Conservation (phyloP, 352 stramenopile genomes). For the Globisporangium paddicum region DNA sequence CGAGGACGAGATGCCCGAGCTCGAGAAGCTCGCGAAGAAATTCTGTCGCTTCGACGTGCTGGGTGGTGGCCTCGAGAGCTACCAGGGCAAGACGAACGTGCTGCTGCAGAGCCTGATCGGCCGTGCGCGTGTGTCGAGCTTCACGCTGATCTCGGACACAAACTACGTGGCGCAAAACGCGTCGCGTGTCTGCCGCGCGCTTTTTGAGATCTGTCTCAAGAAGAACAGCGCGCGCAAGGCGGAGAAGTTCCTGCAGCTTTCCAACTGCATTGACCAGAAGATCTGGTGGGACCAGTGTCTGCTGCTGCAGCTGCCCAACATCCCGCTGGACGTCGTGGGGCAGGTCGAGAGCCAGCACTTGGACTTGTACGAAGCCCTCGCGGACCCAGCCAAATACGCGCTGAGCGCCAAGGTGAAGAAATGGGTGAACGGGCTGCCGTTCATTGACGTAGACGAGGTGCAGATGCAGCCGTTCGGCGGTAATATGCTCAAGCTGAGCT, state of each 20-base stretch:
- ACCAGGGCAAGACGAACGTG: slow-evolving; percentile 95
- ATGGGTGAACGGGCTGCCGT: slow-evolving; percentile 59
- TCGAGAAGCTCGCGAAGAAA: slow-evolving; percentile 90
- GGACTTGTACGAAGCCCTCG: slow-evolving; percentile 54
- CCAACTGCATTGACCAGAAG: slow-evolving; percentile 96
- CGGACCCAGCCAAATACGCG: slow-evolving; percentile 29
- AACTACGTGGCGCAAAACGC: slow-evolving; percentile 99
- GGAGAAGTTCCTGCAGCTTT: slow-evolving; percentile 93
- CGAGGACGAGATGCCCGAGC: slow-evolving; percentile 93
- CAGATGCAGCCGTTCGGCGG: slow-evolving; percentile 94
- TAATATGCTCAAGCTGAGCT: slow-evolving; percentile 92
- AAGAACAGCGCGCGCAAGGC: slow-evolving; percentile 83
- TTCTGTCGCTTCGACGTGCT: slow-evolving; percentile 88
- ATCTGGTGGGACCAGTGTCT: slow-evolving; percentile 97
- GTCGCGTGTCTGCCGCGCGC: slow-evolving; percentile 93
- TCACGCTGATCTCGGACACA: slow-evolving; percentile 98
- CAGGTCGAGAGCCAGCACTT: slow-evolving; percentile 82
- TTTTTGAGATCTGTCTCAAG: slow-evolving; percentile 99
- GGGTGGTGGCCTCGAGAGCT: slow-evolving; percentile 89
- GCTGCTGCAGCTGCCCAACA: slow-evolving; percentile 91
- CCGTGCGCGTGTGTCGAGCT: slow-evolving; percentile 86
- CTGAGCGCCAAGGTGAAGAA: slow-evolving; percentile 60
- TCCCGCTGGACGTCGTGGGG: slow-evolving; percentile 83
- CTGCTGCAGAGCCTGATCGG: slow-evolving; percentile 90
- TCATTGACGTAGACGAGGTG: slow-evolving; percentile 60